Evolutionary conservation across 495 filamentous ascomycete genomes (phyloP), one percentile per base, ranked within the genome.

Genomic region (Penicillium alfredii): DNA sequence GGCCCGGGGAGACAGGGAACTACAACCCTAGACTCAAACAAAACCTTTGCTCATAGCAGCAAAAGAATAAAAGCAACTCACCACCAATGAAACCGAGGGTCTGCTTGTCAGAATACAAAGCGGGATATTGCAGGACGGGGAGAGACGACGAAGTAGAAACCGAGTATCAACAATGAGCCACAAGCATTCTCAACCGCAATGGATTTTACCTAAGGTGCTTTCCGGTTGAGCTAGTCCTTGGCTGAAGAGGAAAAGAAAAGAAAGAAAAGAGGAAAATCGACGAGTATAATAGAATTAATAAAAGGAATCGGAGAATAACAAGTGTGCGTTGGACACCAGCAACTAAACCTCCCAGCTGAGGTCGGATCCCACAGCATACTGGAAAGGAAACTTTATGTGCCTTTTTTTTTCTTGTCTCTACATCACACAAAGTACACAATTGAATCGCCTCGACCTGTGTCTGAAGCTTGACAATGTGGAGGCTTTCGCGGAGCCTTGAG

Each of bases 311-410:
- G 11, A 6, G 10, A 14, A 38, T 22, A 33, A 25, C 8, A 25
- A 25, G 8, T 9, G 5, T 25, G 23, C 23, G 8, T 21, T 13
- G n/a, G 15, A n/a, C 21, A 25, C 18, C 29, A 26, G 28, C n/a
- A 34, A 20, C 34, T n/a, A 21, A 27, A 6, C 17, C n/a, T 18
- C 8, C 16, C 30, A 35, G 22, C 9, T 30, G 11, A 27, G 35
- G 27, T 11, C 26, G 26, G 8, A 35, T 42, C 17, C 30, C 20
- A 44, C 25, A 16, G 11, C 30, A 45, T 41, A 35, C 22, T 38
- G 27, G 5, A 20, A 10, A 20, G 16, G 8, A 30, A 33, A 10
- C 23, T 30, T 47, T 33, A 42, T 36, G 33, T 38, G 14, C 11
- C 28, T 27, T 28, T 3, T 37, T 21, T 43, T 11, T 15, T n/a